A percentile compares a stretch with the other conserved stretches of the same genome.
phyloP scores from a whole-genome alignment of 768 basidiomycete genomes.

The Sistotremastrum niveocremeum region DNA sequence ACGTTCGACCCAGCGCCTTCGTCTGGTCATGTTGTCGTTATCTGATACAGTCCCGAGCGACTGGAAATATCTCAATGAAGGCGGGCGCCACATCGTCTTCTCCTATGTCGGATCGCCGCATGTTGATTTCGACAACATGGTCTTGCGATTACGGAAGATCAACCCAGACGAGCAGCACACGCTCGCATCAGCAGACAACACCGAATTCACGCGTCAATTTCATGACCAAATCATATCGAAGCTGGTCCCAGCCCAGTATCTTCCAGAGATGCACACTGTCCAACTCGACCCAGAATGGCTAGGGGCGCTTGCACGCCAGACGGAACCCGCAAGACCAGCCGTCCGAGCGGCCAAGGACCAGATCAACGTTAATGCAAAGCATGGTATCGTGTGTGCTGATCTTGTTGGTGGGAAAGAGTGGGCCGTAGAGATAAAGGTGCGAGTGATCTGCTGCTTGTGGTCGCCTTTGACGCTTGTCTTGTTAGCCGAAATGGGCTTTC shows the following conservation, averaged over 20 bases:
- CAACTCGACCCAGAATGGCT: conserved; percentile 43
- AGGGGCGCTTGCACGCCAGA: conserved; percentile 29
- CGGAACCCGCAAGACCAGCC: conserved; percentile 39
- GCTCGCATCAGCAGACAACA: conserved; percentile 1
- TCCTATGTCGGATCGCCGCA: conserved; percentile 52
- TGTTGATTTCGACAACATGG: conserved; percentile 42
- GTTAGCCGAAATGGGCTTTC: conserved; percentile 95
- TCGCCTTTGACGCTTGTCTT: not conserved
- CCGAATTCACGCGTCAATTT: conserved; percentile 37
- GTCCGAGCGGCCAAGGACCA: conserved; percentile 39
- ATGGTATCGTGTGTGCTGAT: conserved; percentile 69
- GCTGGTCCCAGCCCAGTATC: conserved; percentile 44
- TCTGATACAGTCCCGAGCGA: conserved; percentile 24
- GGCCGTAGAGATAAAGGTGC: conserved; percentile 86
- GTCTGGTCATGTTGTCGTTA: too few relatives aligned
- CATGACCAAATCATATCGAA: conserved; percentile 49
- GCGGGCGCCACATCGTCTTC: conserved; percentile 85
- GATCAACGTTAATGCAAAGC: conserved; percentile 41
- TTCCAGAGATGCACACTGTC: conserved; percentile 46
- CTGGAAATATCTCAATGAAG: conserved; percentile 86
- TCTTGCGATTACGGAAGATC: conserved; percentile 67
- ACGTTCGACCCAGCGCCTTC: too few relatives aligned
- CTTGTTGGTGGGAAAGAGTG: conserved; percentile 48
- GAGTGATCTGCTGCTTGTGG: conserved; percentile 3
- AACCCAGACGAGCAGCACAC: conserved; percentile 2